Conservation (phyloP, 2,329 filamentous ascomycete genomes). For the Penicillium sp. region DNA sequence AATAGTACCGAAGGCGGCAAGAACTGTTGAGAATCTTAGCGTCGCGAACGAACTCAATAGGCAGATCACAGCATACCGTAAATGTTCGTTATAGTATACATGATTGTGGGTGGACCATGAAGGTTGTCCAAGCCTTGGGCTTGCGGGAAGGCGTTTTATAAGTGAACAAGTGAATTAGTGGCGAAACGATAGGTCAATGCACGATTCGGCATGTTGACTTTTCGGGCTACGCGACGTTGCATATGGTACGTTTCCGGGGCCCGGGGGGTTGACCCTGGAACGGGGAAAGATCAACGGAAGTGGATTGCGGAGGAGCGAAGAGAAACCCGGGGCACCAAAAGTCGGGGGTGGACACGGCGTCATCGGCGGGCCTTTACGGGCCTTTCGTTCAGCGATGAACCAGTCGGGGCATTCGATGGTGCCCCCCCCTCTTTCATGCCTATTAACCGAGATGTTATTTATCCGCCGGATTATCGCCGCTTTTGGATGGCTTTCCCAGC, state of each 20-base stretch:
- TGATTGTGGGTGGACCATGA: slow-evolving; percentile 7
- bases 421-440: not conserved
- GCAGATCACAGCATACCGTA: slow-evolving; percentile 32
- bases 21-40: slow-evolving; percentile 30
- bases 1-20: slow-evolving; percentile 56
- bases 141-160: slow-evolving; percentile 17
- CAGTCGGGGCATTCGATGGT: slow-evolving; percentile 13
- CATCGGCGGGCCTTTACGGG: slow-evolving; percentile 17
- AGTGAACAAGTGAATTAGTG: slow-evolving; percentile 8
- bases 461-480: not conserved
- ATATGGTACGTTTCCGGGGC: slow-evolving; percentile 12
- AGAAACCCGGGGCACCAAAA: slow-evolving; percentile 15
- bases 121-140: not conserved
- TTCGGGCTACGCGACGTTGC: not conserved
- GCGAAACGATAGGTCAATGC: slow-evolving; percentile 10
- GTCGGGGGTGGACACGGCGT: slow-evolving; percentile 14
- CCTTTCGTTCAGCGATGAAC: not conserved
- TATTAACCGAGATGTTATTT: slow-evolving; percentile 18
- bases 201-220: slow-evolving; percentile 5
- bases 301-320: slow-evolving; percentile 19
- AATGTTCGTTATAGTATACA: slow-evolving; percentile 48
- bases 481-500: not conserved
- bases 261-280: slow-evolving; percentile 1
- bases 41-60: not conserved
- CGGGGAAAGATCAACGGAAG: slow-evolving; percentile 18